A percentile compares a stretch with the other conserved stretches of the same genome.
Conservation (phyloP, 2,329 filamentous ascomycete genomes). For the Fusarium multiceps region DNA sequence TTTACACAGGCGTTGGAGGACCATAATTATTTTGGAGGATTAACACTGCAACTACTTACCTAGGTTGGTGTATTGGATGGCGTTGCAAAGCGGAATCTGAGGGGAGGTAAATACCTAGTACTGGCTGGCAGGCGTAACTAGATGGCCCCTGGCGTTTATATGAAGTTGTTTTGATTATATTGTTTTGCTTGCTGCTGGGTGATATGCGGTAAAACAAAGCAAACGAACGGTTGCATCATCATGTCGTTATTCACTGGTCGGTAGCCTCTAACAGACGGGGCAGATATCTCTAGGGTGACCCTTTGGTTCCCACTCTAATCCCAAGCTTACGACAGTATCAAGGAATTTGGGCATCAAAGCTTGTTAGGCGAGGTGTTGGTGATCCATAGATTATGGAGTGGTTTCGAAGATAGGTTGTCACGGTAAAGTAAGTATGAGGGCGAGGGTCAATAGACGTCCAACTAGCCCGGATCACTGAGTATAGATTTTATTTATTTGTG, state of each 20-base stretch:
- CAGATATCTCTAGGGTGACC: background rate
- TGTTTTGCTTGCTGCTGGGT: background rate
- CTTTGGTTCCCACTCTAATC: conserved; percentile 15
- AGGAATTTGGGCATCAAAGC: conserved; percentile 5
- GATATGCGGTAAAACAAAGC: background rate
- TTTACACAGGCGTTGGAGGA: conserved; percentile 28
- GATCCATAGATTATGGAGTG: background rate
- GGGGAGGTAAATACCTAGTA: background rate
- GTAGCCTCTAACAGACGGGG: conserved; percentile 7
- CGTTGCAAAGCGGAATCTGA: conserved; percentile 25
- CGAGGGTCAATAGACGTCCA: background rate
- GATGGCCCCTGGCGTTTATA: conserved; percentile 21
- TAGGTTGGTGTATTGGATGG: conserved; percentile 29
- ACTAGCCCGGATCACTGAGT: background rate
- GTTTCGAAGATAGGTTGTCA: background rate
- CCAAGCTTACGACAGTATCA: conserved; percentile 6
- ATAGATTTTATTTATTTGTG: background rate
- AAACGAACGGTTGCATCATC: conserved; percentile 20
- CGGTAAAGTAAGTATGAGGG: background rate
- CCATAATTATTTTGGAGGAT: conserved; percentile 26
- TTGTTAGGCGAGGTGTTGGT: background rate
- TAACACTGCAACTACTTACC: conserved; percentile 11
- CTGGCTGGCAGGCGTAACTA: background rate
- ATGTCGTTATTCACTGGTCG: conserved; percentile 8
- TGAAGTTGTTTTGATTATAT: background rate